Evolutionary conservation across 1,284 basidiomycete genomes (phyloP).

Genomic region (Moniliophthora roreri): DNA sequence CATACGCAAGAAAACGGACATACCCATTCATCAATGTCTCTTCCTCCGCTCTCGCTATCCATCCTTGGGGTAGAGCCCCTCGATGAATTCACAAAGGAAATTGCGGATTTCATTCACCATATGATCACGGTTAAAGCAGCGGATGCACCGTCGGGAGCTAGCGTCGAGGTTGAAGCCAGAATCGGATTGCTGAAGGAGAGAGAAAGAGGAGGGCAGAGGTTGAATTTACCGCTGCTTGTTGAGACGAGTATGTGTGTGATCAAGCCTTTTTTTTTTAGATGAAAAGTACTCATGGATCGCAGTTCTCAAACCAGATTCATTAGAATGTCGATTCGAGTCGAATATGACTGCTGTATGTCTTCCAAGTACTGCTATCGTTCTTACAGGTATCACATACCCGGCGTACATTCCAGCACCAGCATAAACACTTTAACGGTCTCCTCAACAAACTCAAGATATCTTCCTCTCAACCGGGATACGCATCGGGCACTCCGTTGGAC

Average conservation of each 20-base stretch:
- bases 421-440: constrained; percentile 82
- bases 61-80: constrained; percentile 92
- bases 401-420: constrained; percentile 62
- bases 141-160: constrained; percentile 38
- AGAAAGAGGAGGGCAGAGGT: constrained; percentile 49
- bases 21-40: constrained; percentile 1
- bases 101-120: constrained; percentile 89
- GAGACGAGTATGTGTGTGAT: constrained; percentile 77
- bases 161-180: constrained; percentile 90
- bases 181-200: constrained; percentile 78
- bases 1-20: constrained; percentile 1
- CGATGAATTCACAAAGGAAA: constrained; percentile 90
- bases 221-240: constrained; percentile 74
- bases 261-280: not conserved
- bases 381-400: constrained; percentile 10
- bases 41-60: constrained; percentile 80
- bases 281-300: not conserved
- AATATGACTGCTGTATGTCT: constrained; percentile 84
- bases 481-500: constrained; percentile 54
- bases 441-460: constrained; percentile 75
- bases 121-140: constrained; percentile 54
- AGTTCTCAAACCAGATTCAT: constrained; percentile 53
- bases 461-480: constrained; percentile 48
- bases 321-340: constrained; percentile 81
- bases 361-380: constrained; percentile 9